A percentile compares a stretch with the other conserved stretches of the same genome.
Evolutionary conservation across 768 basidiomycete genomes (phyloP).

Genomic region (Boletus pseudo-olivaceus): DNA sequence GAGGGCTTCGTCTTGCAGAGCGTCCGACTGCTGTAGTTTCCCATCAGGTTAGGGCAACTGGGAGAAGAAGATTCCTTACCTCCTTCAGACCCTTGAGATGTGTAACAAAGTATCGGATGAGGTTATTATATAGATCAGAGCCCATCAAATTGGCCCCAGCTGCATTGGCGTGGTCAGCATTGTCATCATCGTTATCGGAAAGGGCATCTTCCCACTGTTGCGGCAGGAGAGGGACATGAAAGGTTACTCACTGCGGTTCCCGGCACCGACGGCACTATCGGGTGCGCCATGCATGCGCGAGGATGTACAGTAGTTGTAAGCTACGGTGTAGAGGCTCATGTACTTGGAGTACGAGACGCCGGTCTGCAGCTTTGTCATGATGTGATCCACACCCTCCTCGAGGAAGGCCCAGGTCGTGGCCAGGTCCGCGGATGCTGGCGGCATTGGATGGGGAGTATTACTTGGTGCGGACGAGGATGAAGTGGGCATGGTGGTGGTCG

Average conservation of each 20-base stretch:
- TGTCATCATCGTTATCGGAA: conserved; percentile 19
- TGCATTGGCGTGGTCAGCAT: conserved; percentile 31
- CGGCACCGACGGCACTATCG: conserved; percentile 31
- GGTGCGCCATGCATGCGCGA: conserved; percentile 66
- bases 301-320: conserved; percentile 97
- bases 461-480: conserved; percentile 30
- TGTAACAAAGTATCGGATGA: conserved; percentile 83
- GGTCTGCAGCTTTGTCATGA: conserved; percentile 87
- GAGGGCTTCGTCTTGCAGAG: conserved; percentile 81
- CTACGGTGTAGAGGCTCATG: conserved; percentile 86
- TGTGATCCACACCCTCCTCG: conserved; percentile 83
- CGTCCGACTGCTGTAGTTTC: conserved; percentile 61
- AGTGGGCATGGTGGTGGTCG: conserved; percentile 32
- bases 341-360: conserved; percentile 89
- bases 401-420: conserved; percentile 86
- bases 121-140: conserved; percentile 92
- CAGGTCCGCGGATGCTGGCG: conserved; percentile 65
- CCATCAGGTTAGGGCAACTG: conserved; percentile 13
- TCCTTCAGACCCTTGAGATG: conserved; percentile 70
- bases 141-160: conserved; percentile 96
- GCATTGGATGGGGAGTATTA: conserved; percentile 49
- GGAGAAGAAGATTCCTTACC: conserved; percentile 41
- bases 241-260: conserved; percentile 54
- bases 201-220: conserved; percentile 22
- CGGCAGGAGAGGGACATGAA: conserved; percentile 5